Conservation (phyloP, 768 basidiomycete genomes). For the Melanogaster broomeanus region DNA sequence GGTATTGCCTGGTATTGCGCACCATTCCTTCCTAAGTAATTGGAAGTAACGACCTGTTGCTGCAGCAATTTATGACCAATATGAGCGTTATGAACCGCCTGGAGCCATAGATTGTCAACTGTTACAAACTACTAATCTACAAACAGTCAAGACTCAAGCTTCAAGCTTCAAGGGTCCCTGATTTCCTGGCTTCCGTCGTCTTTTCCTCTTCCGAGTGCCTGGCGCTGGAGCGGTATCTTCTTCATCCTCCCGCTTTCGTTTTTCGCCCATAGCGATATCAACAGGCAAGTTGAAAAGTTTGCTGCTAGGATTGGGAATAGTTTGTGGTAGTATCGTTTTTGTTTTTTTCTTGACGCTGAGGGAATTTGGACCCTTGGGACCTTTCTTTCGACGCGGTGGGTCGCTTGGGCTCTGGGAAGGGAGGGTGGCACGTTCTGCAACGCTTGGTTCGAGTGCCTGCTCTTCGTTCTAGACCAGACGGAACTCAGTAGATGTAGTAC, state of each 20-base stretch:
- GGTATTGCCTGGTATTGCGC: too few species aligned
- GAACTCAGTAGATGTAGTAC: not conserved
- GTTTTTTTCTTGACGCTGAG: slow-evolving; percentile 91
- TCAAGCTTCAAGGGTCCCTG: not conserved
- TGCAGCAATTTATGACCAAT: too few species aligned
- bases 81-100: too few species aligned
- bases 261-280: slow-evolving; percentile 8
- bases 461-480: slow-evolving; percentile 58
- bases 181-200: slow-evolving; percentile 15
- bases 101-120: too few species aligned
- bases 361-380: slow-evolving; percentile 88
- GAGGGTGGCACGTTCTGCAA: slow-evolving; percentile 49
- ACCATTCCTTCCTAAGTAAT: too few species aligned
- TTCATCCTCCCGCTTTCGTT: slow-evolving; percentile 12
- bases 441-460: slow-evolving; percentile 52
- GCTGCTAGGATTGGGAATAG: not conserved
- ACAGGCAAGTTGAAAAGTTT: not conserved
- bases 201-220: slow-evolving; percentile 21
- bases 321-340: slow-evolving; percentile 10
- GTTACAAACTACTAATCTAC: not conserved
- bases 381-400: slow-evolving; percentile 60
- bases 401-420: slow-evolving; percentile 32
- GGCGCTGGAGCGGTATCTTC: not conserved
- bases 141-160: too few species aligned
- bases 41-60: too few species aligned